A percentile compares a stretch with the other conserved stretches of the same genome.
These are phyloP conservation scores for Kregervanrija delftensis DNA, from an alignment of 805 yeast genomes.

Conservation along the genomic window DNA sequence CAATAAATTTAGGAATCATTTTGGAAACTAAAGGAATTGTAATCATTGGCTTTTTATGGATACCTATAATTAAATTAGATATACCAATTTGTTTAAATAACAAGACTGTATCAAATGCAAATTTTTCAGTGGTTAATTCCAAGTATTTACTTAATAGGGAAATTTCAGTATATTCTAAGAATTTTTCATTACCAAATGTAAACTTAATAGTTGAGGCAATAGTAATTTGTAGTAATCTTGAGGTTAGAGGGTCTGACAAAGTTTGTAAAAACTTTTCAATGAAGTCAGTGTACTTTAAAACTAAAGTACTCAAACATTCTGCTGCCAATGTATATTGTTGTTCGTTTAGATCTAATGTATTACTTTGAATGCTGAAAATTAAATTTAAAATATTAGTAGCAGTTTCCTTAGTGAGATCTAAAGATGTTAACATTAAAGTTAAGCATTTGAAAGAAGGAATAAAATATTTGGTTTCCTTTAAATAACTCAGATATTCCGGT, in stretches of 20 bases:
- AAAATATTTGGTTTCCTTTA: slow-evolving; percentile 4
- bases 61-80: slow-evolving; percentile 50
- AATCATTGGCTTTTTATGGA: slow-evolving; percentile 47
- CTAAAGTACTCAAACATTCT: slow-evolving; percentile 19
- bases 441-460: slow-evolving; percentile 10
- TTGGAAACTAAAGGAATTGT: slow-evolving; percentile 38
- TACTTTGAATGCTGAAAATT: slow-evolving; percentile 4
- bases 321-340: slow-evolving; percentile 19
- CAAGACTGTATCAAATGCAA: slow-evolving; percentile 33
- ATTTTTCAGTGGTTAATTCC: slow-evolving; percentile 19
- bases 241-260: slow-evolving; percentile 9
- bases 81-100: slow-evolving; percentile 56
- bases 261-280: slow-evolving; percentile 10
- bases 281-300: slow-evolving; percentile 10
- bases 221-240: slow-evolving; percentile 14
- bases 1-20: slow-evolving; percentile 44
- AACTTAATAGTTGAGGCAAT: slow-evolving; percentile 26
- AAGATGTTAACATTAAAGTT: slow-evolving; percentile 7
- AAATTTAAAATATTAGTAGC: slow-evolving; percentile 3
- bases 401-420: slow-evolving; percentile 1
- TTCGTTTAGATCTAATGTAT: neutral
- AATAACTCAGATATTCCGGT: slow-evolving; percentile 29
- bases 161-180: slow-evolving; percentile 7
- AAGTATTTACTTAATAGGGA: slow-evolving; percentile 16
- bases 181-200: slow-evolving; percentile 13